Conservation (phyloP, 2,329 filamentous ascomycete species). For the Stromatinia cepivora region DNA sequence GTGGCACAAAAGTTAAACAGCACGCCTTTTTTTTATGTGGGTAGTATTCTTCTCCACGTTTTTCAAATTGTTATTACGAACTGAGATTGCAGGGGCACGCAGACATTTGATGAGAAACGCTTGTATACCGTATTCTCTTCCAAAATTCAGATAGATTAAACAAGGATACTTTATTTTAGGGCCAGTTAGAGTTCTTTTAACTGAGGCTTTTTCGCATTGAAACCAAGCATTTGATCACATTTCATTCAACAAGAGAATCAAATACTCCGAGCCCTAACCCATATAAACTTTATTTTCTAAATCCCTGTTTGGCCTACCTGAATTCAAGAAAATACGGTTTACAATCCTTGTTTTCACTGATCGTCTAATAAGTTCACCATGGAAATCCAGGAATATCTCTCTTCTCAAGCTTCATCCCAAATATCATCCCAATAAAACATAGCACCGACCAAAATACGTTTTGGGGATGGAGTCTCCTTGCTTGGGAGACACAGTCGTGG, state of each 20-base stretch:
- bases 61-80: not conserved
- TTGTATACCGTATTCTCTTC: not conserved
- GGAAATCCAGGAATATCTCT: constrained; percentile 9
- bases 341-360: too few relatives aligned
- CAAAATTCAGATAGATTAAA: too few relatives aligned
- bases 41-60: not conserved
- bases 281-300: too few relatives aligned
- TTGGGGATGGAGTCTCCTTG: constrained; percentile 18
- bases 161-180: too few relatives aligned
- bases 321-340: too few relatives aligned
- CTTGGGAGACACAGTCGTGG: constrained; percentile 11
- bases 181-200: too few relatives aligned
- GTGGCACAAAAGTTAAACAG: not conserved
- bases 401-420: constrained; percentile 20
- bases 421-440: constrained; percentile 22
- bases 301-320: too few relatives aligned
- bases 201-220: not conserved
- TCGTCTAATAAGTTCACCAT: not conserved
- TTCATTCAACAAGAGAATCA: too few relatives aligned
- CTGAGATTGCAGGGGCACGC: not conserved
- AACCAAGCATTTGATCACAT: too few relatives aligned
- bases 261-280: too few relatives aligned
- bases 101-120: not conserved
- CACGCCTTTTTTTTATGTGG: not conserved
- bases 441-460: constrained; percentile 17